Conservation (phyloP, 306 rosid species). For the Casuarina glauca region DNA sequence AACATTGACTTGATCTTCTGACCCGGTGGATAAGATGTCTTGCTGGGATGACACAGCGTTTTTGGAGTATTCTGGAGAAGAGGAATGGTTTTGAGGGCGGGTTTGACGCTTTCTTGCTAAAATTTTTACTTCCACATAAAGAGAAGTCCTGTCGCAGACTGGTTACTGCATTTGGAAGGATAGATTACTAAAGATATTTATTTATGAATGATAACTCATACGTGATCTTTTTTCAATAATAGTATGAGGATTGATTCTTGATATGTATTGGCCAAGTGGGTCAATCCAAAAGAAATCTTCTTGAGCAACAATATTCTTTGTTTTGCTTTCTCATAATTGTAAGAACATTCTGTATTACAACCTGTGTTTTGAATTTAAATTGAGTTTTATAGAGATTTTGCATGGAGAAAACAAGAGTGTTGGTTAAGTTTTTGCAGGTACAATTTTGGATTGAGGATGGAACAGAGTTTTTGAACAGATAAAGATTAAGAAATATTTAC, state of each 20-base stretch:
- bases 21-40: neutral
- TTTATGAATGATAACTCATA: neutral
- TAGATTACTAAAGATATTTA: neutral
- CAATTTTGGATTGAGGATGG: too few species aligned
- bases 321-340: too few species aligned
- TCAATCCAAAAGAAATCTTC: neutral
- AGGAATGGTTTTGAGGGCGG: neutral
- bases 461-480: too few species aligned
- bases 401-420: too few species aligned
- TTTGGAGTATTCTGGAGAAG: neutral
- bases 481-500: too few species aligned
- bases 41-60: neutral
- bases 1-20: neutral
- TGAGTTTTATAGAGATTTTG: too few species aligned
- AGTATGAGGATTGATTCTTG: neutral
- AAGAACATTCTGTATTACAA: too few species aligned
- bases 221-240: neutral
- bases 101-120: neutral
- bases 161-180: neutral
- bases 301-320: too few species aligned
- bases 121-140: neutral
- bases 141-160: neutral
- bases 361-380: too few species aligned
- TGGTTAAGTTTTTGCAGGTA: too few species aligned
- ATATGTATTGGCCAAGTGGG: neutral